Evolutionary conservation across 2,329 filamentous ascomycete species (phyloP).

Genomic region (Curvularia sp.): DNA sequence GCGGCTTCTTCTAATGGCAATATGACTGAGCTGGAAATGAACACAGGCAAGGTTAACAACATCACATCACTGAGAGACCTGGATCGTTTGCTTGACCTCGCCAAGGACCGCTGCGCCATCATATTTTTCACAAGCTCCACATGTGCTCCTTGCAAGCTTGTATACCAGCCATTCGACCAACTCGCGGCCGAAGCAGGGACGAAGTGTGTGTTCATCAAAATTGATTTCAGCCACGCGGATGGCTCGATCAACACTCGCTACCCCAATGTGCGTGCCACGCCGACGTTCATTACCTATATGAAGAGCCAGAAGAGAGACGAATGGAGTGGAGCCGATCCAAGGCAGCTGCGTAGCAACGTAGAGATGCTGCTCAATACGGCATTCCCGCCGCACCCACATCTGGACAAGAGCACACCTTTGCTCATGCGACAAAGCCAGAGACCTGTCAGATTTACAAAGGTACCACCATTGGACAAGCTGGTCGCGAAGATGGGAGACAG

Average conservation of each 20-base stretch:
- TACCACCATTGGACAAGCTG: constrained; percentile 84
- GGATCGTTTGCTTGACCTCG: constrained; percentile 65
- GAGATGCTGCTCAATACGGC: constrained; percentile 77
- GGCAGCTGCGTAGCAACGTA: constrained; percentile 73
- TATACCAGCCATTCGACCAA: constrained; percentile 83
- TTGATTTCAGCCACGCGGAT: constrained; percentile 75
- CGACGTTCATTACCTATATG: constrained; percentile 87
- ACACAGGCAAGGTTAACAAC: constrained; percentile 64
- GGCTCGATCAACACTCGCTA: constrained; percentile 69
- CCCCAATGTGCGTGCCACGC: constrained; percentile 72
- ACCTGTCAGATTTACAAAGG: constrained; percentile 77
- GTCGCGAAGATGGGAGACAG: constrained; percentile 75
- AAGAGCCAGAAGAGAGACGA: constrained; percentile 76
- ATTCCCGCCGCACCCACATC: constrained; percentile 77
- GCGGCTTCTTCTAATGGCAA: constrained; percentile 13
- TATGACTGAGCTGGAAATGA: constrained; percentile 27
- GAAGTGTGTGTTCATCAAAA: constrained; percentile 77
- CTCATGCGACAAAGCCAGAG: constrained; percentile 69
- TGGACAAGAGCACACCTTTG: constrained; percentile 72
- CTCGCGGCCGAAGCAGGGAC: constrained; percentile 75
- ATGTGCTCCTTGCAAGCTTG: constrained; percentile 81
- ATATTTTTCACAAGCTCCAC: constrained; percentile 93
- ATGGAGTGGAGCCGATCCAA: constrained; percentile 80
- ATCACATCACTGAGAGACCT: constrained; percentile 67
- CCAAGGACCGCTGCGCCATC: constrained; percentile 73